phyloP scores from a whole-genome alignment of 1,139 yeast species.

The Sugiyamaella grinbergsii region DNA sequence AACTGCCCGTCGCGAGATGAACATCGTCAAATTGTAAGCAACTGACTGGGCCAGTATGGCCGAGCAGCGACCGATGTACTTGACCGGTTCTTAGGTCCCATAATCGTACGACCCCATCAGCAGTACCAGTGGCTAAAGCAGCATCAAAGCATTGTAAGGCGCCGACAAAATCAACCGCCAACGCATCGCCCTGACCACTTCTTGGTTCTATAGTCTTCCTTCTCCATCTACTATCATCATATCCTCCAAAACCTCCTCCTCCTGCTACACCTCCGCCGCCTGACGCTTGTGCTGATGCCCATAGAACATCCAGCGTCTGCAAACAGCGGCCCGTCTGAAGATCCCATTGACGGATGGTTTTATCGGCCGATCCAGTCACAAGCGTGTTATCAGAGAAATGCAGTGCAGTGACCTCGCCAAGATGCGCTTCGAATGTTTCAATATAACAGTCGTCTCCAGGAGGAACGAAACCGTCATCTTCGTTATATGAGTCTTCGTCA shows the following conservation, averaged over 20 bases:
- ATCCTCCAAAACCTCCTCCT: slow-evolving; percentile 24
- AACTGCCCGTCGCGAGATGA: slow-evolving; percentile 63
- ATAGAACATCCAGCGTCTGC: slow-evolving; percentile 61
- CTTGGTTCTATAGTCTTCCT: slow-evolving; percentile 25
- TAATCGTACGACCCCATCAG: slow-evolving; percentile 70
- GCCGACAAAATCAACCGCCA: slow-evolving; percentile 57
- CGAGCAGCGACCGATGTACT: slow-evolving; percentile 63
- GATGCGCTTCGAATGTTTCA: slow-evolving; percentile 59
- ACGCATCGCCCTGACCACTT: too few species aligned
- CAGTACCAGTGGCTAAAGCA: slow-evolving; percentile 74
- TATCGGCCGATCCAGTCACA: slow-evolving; percentile 60
- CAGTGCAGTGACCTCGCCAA: slow-evolving; percentile 64
- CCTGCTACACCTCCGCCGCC: slow-evolving; percentile 19
- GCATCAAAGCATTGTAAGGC: slow-evolving; percentile 68
- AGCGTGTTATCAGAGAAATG: slow-evolving; percentile 53
- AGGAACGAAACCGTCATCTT: slow-evolving; percentile 37
- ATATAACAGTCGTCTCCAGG: slow-evolving; percentile 41
- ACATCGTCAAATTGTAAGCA: slow-evolving; percentile 67
- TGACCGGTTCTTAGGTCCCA: slow-evolving; percentile 78
- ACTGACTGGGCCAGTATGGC: slow-evolving; percentile 72
- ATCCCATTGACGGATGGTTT: slow-evolving; percentile 65
- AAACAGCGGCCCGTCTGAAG: slow-evolving; percentile 57
- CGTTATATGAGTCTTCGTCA: slow-evolving; percentile 16
- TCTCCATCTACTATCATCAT: slow-evolving; percentile 31
- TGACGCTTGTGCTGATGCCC: slow-evolving; percentile 50